phyloP scores from a whole-genome alignment of 495 filamentous ascomycete genomes.

The Talaromyces adpressus region DNA sequence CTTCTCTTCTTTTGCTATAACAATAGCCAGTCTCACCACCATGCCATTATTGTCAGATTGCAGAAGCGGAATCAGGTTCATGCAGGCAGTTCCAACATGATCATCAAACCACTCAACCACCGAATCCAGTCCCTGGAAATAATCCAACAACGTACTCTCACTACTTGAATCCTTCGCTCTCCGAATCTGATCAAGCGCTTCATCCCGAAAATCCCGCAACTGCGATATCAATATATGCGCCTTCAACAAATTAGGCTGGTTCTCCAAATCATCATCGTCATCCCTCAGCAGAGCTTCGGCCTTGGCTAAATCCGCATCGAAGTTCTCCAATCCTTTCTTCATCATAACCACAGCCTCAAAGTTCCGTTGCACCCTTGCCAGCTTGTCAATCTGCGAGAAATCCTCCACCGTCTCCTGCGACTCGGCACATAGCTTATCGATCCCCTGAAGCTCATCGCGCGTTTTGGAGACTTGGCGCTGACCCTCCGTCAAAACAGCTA shows the following conservation, averaged over 20 bases:
- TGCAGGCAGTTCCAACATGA: conserved; percentile 77
- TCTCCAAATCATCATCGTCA: conserved; percentile 79
- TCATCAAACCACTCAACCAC: conserved; percentile 93
- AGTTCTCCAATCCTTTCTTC: conserved; percentile 79
- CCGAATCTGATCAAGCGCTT: conserved; percentile 90
- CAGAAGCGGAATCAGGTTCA: conserved; percentile 83
- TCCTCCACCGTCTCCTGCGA: conserved; percentile 93
- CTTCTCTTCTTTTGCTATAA: conserved; percentile 94
- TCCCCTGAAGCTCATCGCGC: conserved; percentile 96
- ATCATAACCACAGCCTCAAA: conserved; percentile 88
- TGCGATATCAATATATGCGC: conserved; percentile 88
- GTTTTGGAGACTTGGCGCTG: conserved; percentile 82
- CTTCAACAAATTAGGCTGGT: conserved; percentile 84
- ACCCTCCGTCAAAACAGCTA: conserved; percentile 76
- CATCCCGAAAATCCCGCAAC: conserved; percentile 86
- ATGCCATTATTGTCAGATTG: conserved; percentile 77
- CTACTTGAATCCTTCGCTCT: conserved; percentile 64
- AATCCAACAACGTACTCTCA: conserved; percentile 74
- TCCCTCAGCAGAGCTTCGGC: conserved; percentile 68
- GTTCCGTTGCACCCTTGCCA: conserved; percentile 89
- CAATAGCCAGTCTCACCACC: conserved; percentile 82
- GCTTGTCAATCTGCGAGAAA: conserved; percentile 92
- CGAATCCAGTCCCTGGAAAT: conserved; percentile 81
- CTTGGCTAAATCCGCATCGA: conserved; percentile 65
- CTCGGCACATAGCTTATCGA: conserved; percentile 94